phyloP scores from a whole-genome alignment of 2,329 filamentous ascomycete species.

The Trichophaea hybrida region DNA sequence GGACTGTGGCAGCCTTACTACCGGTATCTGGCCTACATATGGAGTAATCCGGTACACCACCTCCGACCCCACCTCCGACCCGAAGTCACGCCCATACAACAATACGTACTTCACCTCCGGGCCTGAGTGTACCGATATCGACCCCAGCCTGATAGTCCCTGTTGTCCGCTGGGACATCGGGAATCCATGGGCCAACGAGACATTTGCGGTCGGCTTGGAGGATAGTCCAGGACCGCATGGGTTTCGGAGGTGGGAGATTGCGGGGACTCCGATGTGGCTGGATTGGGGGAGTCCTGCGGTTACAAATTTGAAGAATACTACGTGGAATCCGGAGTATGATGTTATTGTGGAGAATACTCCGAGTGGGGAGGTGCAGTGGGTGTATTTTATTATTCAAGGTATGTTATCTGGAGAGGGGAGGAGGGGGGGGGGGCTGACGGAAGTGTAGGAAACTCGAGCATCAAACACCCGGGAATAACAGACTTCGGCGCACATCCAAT shows the following conservation, averaged over 20 bases:
- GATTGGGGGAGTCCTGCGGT: slow-evolving; percentile 26
- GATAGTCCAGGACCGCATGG: slow-evolving; percentile 11
- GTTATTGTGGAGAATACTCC: not conserved
- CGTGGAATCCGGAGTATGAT: not conserved
- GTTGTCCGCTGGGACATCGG: too few relatives aligned
- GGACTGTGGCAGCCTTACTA: not conserved
- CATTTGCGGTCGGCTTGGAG: too few relatives aligned
- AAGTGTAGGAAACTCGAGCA: too few relatives aligned
- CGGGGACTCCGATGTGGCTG: slow-evolving; percentile 21
- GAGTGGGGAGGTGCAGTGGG: slow-evolving; percentile 25
- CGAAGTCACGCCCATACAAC: not conserved
- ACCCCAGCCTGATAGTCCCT: too few relatives aligned
- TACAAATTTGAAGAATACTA: slow-evolving; percentile 11
- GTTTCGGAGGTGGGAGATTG: slow-evolving; percentile 23
- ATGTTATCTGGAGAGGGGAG: too few relatives aligned
- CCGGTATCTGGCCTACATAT: not conserved
- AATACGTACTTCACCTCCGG: not conserved
- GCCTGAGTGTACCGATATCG: too few relatives aligned
- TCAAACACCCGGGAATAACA: too few relatives aligned
- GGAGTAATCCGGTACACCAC: slow-evolving; percentile 29
- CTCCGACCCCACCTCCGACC: slow-evolving; percentile 6
- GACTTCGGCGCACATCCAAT: not conserved
- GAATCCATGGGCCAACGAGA: too few relatives aligned
- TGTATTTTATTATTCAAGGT: slow-evolving; percentile 29
- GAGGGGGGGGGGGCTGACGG: too few relatives aligned